Base-by-base conservation (phyloP, 2,329 filamentous ascomycete species). In the Sphaceloma murrayae region DNA sequence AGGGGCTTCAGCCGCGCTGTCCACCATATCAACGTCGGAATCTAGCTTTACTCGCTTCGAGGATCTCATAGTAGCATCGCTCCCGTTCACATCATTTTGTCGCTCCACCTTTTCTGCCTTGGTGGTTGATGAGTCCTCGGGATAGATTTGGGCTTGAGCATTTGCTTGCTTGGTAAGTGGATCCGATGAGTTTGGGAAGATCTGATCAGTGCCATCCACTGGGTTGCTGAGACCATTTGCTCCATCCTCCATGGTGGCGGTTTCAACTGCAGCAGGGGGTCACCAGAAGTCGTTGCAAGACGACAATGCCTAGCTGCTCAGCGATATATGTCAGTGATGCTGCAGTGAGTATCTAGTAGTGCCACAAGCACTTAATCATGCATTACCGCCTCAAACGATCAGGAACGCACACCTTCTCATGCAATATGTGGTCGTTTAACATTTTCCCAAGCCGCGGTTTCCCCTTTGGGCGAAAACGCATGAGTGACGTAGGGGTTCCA, bases 91-190 rank as follows among this genome's bases (percentile, higher is more conserved):
- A 45, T 45, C 43, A 27, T 19, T 44, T 18, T 52, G 48, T 21
- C 61, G 52, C 49, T 63, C 60, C 34, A 62, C 50, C 48, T 65
- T 66, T 45, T 65, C 62, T 14, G 63, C 62, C 46, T 58, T 60
- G n/a, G 62, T 63, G 9, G 55, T 56, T 5, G 61, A 56, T 5
- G 62, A 64, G 45, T 65, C 60, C 29, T 58, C 56, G 24, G 56
- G 54, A 22, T 61, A 48, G 14, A 60, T 55, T 24, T 60, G 55
- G 33, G 53, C 50, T 42, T 60, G 60, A 22, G 61, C 58, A 49
- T 63, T 54, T n/a, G 51, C 53, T 19, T 46, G 34, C 24, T 53
- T 48, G 10, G 43, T 49, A 10, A 50, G 16, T 11, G 19, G 10
- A 34, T 46, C 34, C 18, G 30, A 32, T 2, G 30, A 29, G 32